These are phyloP conservation scores for Crithidia brevicula DNA, from an alignment of 208 protist genomes.

Conservation along the genomic window DNA sequence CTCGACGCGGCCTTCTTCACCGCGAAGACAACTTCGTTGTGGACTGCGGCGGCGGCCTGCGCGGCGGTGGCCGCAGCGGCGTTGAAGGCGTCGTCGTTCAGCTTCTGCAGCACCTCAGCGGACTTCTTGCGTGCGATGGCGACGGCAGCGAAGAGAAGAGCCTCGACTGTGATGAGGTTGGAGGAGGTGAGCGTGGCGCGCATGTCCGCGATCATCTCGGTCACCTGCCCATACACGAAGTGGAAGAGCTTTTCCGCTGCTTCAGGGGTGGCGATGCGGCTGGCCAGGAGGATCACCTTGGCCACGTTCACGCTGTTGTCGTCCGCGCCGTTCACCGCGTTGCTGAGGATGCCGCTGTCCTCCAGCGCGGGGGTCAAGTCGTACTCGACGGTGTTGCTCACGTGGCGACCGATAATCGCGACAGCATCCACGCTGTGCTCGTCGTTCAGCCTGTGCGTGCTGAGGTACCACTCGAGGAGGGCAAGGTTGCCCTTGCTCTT, in stretches of 20 bases:
- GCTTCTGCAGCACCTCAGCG: conserved; percentile 58
- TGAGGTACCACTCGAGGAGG: conserved; percentile 68
- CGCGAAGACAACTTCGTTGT: conserved; percentile 46
- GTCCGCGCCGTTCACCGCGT: conserved; percentile 14
- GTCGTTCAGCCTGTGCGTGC: conserved; percentile 38
- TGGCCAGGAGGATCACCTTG: conserved; percentile 60
- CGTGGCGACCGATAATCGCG: conserved; percentile 54
- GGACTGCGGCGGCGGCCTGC: conserved; percentile 19
- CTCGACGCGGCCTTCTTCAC: conserved; percentile 40
- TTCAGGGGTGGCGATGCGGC: conserved; percentile 58
- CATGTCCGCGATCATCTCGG: conserved; percentile 24
- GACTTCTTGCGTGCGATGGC: conserved; percentile 59
- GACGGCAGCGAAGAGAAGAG: conserved; percentile 68
- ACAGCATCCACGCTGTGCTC: conserved; percentile 67
- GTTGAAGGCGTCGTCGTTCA: conserved; percentile 71
- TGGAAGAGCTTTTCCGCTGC: conserved; percentile 55
- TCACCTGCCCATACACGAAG: conserved; percentile 36
- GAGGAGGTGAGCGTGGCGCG: conserved; percentile 39
- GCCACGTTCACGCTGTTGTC: conserved; percentile 50
- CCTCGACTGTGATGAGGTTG: conserved; percentile 75
- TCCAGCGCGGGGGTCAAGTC: conserved; percentile 60
- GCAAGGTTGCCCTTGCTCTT: conserved; percentile 55
- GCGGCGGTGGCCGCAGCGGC: conserved; percentile 36
- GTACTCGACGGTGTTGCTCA: conserved; percentile 37
- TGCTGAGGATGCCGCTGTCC: conserved; percentile 42